A percentile compares a stretch with the other conserved stretches of the same genome.
phyloP scores from a whole-genome alignment of 805 yeast genomes.

The Starmera pachycereana region DNA sequence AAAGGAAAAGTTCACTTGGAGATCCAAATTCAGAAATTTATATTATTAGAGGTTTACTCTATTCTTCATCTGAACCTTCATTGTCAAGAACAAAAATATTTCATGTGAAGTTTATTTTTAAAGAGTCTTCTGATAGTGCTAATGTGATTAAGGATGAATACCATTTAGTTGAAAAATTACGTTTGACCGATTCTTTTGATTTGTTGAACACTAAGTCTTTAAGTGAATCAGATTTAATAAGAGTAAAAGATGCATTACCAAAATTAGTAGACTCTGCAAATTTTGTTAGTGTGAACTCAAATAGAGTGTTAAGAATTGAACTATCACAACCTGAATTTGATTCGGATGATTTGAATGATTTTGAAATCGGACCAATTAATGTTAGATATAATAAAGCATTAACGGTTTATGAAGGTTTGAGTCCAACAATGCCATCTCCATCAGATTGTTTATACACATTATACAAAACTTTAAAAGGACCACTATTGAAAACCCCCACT shows the following conservation, averaged over 20 bases:
- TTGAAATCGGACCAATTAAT: constrained; percentile 39
- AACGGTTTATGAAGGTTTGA: constrained; percentile 15
- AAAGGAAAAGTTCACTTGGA: constrained; percentile 6
- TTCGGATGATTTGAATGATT: constrained; percentile 33
- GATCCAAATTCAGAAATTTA: constrained; percentile 14
- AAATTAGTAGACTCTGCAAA: constrained; percentile 34
- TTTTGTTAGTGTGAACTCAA: constrained; percentile 34
- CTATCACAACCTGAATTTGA: constrained; percentile 42
- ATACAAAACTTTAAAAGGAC: constrained; percentile 56
- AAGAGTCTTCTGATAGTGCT: constrained; percentile 4
- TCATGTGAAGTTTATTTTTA: constrained; percentile 25
- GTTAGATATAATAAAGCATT: constrained; percentile 35
- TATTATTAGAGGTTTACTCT: constrained; percentile 18
- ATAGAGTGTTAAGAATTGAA: constrained; percentile 41
- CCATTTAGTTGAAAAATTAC: constrained; percentile 18
- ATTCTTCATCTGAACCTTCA: constrained; percentile 18
- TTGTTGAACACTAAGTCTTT: constrained; percentile 15
- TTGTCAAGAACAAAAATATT: constrained; percentile 16
- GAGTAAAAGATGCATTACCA: constrained; percentile 20
- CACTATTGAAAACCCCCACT: constrained; percentile 35
- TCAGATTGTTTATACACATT: constrained; percentile 51
- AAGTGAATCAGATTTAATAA: constrained; percentile 9
- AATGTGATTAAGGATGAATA: constrained; percentile 21
- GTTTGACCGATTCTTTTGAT: constrained; percentile 22
- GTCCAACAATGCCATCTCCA: constrained; percentile 36